phyloP scores from a whole-genome alignment of 345 rosid species.

The Triadica sebifera region DNA sequence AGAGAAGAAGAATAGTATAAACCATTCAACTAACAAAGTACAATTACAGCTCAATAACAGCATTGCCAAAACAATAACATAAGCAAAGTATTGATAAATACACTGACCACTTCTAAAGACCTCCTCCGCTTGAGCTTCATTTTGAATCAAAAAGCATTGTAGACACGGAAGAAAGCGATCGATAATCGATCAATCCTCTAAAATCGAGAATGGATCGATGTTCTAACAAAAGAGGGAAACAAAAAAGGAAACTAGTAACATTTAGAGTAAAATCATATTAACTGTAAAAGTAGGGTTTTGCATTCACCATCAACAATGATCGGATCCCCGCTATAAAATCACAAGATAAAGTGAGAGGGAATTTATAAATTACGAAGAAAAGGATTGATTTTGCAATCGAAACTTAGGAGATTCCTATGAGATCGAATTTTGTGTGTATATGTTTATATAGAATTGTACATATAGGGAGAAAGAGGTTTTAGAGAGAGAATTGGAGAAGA shows the following conservation, averaged over 20 bases:
- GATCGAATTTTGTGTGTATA: conserved; percentile 26
- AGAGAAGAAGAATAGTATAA: neutral
- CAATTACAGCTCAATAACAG: neutral
- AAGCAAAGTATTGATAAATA: neutral
- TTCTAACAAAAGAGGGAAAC: neutral
- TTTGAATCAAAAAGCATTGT: conserved; percentile 52
- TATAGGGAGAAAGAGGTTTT: conserved; percentile 18
- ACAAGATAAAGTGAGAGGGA: neutral
- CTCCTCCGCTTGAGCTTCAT: conserved; percentile 84
- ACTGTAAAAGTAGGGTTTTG: conserved; percentile 27
- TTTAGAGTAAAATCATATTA: neutral
- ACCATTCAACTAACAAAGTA: neutral
- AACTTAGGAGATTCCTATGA: conserved; percentile 53
- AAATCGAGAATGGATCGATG: conserved; percentile 51
- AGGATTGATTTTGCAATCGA: conserved; percentile 24
- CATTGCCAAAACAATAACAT: neutral
- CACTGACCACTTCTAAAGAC: conserved; percentile 79
- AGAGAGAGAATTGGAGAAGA: conserved; percentile 24
- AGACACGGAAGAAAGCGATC: conserved; percentile 5
- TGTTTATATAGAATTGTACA: neutral
- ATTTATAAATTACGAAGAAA: neutral
- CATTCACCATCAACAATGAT: conserved; percentile 27
- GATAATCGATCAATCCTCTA: conserved; percentile 50
- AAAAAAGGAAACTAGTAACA: neutral
- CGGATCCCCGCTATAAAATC: conserved; percentile 24